Percentiles rank a stretch among this genome's conserved stretches.
phyloP scores from a whole-genome alignment of 2,329 filamentous ascomycete species.

The Alternaria postmessia region DNA sequence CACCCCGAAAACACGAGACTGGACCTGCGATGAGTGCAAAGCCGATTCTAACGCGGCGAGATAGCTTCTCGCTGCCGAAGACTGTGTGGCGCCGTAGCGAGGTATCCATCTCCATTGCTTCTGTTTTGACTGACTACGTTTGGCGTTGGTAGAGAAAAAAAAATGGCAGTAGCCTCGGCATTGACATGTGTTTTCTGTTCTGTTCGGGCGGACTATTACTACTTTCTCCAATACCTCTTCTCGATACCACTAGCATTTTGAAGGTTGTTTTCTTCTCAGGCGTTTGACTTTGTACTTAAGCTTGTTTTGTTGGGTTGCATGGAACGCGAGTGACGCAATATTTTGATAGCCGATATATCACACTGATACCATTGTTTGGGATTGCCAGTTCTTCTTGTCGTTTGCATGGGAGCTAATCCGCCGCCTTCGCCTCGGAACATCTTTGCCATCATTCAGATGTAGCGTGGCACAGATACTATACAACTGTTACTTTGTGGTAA shows the following conservation, averaged over 20 bases:
- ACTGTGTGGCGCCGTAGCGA: neutral
- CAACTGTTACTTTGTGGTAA: no score
- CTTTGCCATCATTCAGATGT: neutral
- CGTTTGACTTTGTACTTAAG: neutral
- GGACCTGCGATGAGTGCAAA: constrained; percentile 23
- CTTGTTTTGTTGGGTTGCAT: neutral
- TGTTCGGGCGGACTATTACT: neutral
- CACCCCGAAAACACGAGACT: constrained; percentile 1
- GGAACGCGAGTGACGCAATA: neutral
- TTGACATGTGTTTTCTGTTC: neutral
- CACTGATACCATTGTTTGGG: neutral
- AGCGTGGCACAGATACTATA: neutral
- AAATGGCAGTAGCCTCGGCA: neutral
- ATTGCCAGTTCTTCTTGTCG: neutral
- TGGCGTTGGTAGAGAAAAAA: neutral
- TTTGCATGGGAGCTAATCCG: neutral
- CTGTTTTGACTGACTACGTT: neutral
- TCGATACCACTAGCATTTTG: constrained; percentile 3
- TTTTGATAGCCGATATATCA: neutral
- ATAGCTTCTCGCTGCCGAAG: neutral
- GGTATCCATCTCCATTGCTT: neutral
- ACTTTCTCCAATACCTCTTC: neutral
- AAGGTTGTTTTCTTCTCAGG: neutral
- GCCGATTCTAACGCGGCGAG: neutral
- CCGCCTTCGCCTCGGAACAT: neutral